A percentile compares a stretch with the other conserved stretches of the same genome.
Conservation (phyloP, 2,329 filamentous ascomycete genomes). For the Cyphellophora europaea region DNA sequence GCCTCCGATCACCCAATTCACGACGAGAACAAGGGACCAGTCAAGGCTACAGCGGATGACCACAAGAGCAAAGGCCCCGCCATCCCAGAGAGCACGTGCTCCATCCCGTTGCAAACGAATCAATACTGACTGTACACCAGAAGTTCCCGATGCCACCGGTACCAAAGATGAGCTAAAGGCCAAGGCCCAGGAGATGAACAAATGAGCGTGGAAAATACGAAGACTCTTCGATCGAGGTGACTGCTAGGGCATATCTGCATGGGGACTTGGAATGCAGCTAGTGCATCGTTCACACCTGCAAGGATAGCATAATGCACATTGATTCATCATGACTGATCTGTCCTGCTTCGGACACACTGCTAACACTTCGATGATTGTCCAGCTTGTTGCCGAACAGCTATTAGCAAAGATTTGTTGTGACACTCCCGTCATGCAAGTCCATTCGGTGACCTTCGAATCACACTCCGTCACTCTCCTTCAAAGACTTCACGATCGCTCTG, state of each 20-base stretch:
- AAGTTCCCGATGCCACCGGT: constrained; percentile 30
- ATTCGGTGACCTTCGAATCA: background rate
- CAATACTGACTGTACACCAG: constrained; percentile 16
- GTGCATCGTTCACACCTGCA: no score
- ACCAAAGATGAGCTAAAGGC: constrained; percentile 59
- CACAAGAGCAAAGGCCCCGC: constrained; percentile 35
- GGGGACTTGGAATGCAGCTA: no score
- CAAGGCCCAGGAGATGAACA: constrained; percentile 58
- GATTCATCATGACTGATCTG: no score
- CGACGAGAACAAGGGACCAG: constrained; percentile 19
- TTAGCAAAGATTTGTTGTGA: no score
- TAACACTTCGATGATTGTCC: no score
- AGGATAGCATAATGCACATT: no score
- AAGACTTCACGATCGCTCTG: constrained; percentile 25
- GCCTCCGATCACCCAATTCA: constrained; percentile 28
- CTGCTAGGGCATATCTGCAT: no score
- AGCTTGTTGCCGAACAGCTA: no score
- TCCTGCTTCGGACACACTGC: no score
- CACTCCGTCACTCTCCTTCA: constrained; percentile 27
- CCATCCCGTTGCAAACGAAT: constrained; percentile 3
- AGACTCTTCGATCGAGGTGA: no score
- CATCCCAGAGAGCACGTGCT: constrained; percentile 31
- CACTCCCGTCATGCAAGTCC: no score
- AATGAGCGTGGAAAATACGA: no score
- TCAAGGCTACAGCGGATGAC: constrained; percentile 25